Evolutionary conservation across 768 basidiomycete genomes (phyloP), one percentile per base, ranked within the genome.

Genomic region (Butyriboletus loyo): DNA sequence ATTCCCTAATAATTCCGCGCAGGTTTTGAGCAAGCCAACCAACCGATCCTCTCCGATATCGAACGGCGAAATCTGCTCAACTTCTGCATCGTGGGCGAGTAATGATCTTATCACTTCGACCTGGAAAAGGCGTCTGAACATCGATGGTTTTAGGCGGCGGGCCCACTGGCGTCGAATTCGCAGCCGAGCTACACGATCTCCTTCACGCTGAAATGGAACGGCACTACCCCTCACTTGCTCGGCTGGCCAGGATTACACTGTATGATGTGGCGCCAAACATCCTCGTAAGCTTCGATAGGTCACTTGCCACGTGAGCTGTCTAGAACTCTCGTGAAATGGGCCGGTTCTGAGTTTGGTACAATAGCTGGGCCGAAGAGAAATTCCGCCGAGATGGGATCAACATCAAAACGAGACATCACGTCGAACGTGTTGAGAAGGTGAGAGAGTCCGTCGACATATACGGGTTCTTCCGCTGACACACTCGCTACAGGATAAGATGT

Each of bases 21-120:
- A 83, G 86, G 86, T 65, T 91, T 95, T 53, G 92, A 94, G 63
- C 87, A 91, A 61, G 92, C 92, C 3, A 86, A 84, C 59, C 86
- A 91, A 58, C 92, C 92, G 0, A 83, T 78, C 2, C 72, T 91
- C 14, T 82, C 87, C 1, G 91, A 92, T 52, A 71, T 80, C 35
- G 83, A 95, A 58, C 81, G 89, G 44, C 74, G 84, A 49, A 84
- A 85, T 54, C 71, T 95, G 13, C 79, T 95, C 22, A 85, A 90
- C 56, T 95, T 95, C 63, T 92, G 89, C 54, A 82, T 95, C 43
- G 91, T 93, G 42, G 93, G 92, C 72, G 70, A 61, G 81, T 68
- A 35, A 2, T 6, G n/a, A 45, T 56, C 17, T 34, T n/a, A 19
- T 52, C 31, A n/a, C 25, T 46, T 27, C 40, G 13, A 7, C 25